phyloP scores from a whole-genome alignment of 2,329 filamentous ascomycete genomes.

The Ophiosphaerella herpotricha region DNA sequence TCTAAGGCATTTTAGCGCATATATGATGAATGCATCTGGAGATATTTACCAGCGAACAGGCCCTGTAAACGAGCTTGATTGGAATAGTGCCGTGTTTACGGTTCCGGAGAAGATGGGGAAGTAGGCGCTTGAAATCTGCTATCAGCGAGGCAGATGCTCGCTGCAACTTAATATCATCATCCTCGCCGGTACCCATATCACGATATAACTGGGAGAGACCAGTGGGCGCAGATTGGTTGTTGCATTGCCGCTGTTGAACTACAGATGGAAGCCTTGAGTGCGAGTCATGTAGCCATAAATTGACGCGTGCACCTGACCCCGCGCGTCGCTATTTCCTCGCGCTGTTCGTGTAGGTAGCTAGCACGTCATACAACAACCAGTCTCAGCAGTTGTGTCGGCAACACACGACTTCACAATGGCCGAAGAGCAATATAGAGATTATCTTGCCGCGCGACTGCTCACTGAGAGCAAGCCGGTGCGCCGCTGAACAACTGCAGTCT shows the following conservation, averaged over 20 bases:
- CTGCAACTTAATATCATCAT: slow-evolving; percentile 53
- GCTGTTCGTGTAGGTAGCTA: background rate
- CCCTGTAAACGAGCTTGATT: slow-evolving; percentile 41
- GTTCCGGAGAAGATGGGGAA: slow-evolving; percentile 47
- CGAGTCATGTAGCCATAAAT: slow-evolving; percentile 33
- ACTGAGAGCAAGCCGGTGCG: slow-evolving; percentile 74
- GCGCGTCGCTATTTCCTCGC: slow-evolving; percentile 20
- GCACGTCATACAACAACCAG: too few species aligned
- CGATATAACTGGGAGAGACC: background rate
- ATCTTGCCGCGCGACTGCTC: slow-evolving; percentile 75
- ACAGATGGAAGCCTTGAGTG: slow-evolving; percentile 8
- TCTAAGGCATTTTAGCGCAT: slow-evolving; percentile 36
- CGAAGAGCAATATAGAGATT: slow-evolving; percentile 69
- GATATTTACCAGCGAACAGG: slow-evolving; percentile 40
- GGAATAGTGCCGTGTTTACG: slow-evolving; percentile 21
- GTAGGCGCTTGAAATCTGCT: slow-evolving; percentile 34
- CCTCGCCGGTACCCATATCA: slow-evolving; percentile 46
- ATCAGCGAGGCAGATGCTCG: slow-evolving; percentile 47
- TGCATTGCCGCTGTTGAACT: too few species aligned
- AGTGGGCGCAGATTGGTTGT: background rate
- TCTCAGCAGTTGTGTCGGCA: background rate
- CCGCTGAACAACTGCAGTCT: slow-evolving; percentile 4
- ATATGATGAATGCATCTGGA: background rate
- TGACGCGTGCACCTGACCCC: slow-evolving; percentile 38
- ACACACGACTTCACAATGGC: slow-evolving; percentile 36